Evolutionary conservation across 768 basidiomycete genomes (phyloP).

Genomic region (Lactifluus subvellereus): DNA sequence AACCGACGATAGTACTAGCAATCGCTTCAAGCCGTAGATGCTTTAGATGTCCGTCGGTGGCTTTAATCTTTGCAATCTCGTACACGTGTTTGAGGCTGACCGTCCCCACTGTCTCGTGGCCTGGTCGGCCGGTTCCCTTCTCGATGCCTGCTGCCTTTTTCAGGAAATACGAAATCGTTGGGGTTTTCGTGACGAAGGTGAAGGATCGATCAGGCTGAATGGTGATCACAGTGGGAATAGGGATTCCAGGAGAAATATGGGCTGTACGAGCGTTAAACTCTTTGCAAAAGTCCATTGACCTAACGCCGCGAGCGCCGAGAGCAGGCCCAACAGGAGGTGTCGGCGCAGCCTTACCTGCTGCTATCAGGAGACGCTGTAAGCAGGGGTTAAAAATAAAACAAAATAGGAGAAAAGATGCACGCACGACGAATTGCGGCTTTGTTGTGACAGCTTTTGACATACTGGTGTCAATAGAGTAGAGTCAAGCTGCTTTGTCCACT

Average conservation of each 20-base stretch:
- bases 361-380: slow-evolving; percentile 72
- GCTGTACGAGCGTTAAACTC: slow-evolving; percentile 98
- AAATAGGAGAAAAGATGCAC: slow-evolving; percentile 29
- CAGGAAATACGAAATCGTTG: slow-evolving; percentile 83
- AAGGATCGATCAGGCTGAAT: slow-evolving; percentile 95
- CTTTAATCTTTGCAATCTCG: slow-evolving; percentile 98
- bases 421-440: slow-evolving; percentile 70
- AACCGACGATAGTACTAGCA: slow-evolving; percentile 82
- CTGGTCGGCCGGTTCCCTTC: slow-evolving; percentile 81
- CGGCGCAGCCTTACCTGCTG: slow-evolving; percentile 92
- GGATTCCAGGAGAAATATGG: slow-evolving; percentile 76
- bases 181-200: slow-evolving; percentile 87
- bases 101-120: slow-evolving; percentile 72
- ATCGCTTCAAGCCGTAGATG: slow-evolving; percentile 84
- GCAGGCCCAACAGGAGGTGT: slow-evolving; percentile 96
- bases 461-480: not conserved
- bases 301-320: slow-evolving; percentile 95
- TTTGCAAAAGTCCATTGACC: slow-evolving; percentile 99
- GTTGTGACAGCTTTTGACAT: slow-evolving; percentile 70
- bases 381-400: not conserved
- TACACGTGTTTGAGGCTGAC: slow-evolving; percentile 95
- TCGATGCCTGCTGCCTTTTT: slow-evolving; percentile 88
- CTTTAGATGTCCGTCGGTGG: slow-evolving; percentile 82
- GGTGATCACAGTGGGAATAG: slow-evolving; percentile 87
- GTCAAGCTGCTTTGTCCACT: no score